A percentile compares a stretch with the other conserved stretches of the same genome.
Evolutionary conservation across 2,329 filamentous ascomycete species (phyloP).

Genomic region (Achaetomium macrosporum): DNA sequence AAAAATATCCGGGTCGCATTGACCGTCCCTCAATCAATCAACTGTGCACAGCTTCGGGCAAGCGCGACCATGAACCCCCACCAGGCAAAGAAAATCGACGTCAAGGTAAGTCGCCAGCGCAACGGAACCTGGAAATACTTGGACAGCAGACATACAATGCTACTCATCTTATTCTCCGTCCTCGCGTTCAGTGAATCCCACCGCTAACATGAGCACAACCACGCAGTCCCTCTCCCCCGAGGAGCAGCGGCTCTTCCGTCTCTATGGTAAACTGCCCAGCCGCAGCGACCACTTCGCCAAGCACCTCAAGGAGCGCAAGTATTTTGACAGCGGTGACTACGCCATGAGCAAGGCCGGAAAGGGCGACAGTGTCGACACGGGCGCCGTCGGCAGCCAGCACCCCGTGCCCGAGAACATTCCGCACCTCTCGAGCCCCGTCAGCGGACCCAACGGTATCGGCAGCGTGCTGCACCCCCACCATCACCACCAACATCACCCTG

Average conservation of each 20-base stretch:
- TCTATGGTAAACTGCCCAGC: conserved; percentile 96
- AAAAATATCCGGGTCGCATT: not conserved
- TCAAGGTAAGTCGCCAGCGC: conserved; percentile 63
- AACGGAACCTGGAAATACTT: not conserved
- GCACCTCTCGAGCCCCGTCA: conserved; percentile 67
- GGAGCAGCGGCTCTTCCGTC: conserved; percentile 91
- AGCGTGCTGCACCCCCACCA: conserved; percentile 39
- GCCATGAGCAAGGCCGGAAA: conserved; percentile 97
- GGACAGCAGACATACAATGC: not conserved
- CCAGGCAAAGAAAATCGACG: conserved; percentile 97
- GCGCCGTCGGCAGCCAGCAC: conserved; percentile 89
- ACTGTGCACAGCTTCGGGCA: not conserved
- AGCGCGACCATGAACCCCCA: conserved; percentile 75
- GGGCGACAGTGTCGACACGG: conserved; percentile 87
- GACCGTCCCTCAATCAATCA: not conserved
- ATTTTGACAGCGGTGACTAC: conserved; percentile 95
- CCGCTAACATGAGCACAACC: conserved; percentile 3
- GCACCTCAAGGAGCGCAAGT: conserved; percentile 98
- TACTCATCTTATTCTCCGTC: not conserved
- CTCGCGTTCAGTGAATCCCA: not conserved
- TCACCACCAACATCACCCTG: conserved; percentile 40
- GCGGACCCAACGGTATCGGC: conserved; percentile 34
- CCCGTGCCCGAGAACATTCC: conserved; percentile 93
- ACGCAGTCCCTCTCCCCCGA: conserved; percentile 80
- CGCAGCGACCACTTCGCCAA: conserved; percentile 96